Percentiles rank a stretch among this genome's conserved stretches.
These are phyloP conservation scores for Plasmodium relictum DNA, from an alignment of 169 alveolate species.

Conservation along the genomic window DNA sequence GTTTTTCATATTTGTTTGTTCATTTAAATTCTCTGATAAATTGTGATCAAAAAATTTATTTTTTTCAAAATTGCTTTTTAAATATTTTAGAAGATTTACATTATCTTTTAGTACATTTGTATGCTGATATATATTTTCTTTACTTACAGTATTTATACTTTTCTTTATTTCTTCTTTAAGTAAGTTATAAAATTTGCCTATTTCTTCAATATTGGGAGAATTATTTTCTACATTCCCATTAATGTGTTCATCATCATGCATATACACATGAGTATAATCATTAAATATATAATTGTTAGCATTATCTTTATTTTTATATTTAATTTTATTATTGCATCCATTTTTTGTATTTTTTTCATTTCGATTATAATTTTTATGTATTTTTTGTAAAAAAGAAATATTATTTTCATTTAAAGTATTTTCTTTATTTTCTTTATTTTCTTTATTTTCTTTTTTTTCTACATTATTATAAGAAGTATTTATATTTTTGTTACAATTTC, in stretches of 20 bases:
- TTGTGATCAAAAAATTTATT: not conserved
- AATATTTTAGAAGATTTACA: slow-evolving; percentile 6
- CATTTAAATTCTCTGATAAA: not conserved
- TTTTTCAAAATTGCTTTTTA: slow-evolving; percentile 28
- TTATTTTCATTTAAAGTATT: not conserved
- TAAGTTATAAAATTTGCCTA: not conserved
- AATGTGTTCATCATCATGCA: not conserved
- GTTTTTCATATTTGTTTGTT: not conserved
- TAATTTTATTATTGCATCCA: not conserved
- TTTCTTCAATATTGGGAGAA: not conserved
- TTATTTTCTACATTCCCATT: not conserved
- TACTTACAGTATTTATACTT: not conserved
- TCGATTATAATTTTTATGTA: not conserved
- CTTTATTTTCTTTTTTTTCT: not conserved
- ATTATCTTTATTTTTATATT: not conserved
- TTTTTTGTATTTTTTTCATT: not conserved
- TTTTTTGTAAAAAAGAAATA: not conserved
- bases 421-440: not conserved
- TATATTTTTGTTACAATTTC: too few relatives aligned
- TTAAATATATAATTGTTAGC: not conserved
- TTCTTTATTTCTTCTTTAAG: not conserved
- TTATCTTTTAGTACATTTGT: not conserved
- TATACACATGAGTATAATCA: not conserved
- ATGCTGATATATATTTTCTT: not conserved
- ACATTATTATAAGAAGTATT: too few relatives aligned